A percentile compares a stretch with the other conserved stretches of the same genome.
Evolutionary conservation across 208 protist genomes (phyloP).

Genomic region (Tritrichomonas musculus): DNA sequence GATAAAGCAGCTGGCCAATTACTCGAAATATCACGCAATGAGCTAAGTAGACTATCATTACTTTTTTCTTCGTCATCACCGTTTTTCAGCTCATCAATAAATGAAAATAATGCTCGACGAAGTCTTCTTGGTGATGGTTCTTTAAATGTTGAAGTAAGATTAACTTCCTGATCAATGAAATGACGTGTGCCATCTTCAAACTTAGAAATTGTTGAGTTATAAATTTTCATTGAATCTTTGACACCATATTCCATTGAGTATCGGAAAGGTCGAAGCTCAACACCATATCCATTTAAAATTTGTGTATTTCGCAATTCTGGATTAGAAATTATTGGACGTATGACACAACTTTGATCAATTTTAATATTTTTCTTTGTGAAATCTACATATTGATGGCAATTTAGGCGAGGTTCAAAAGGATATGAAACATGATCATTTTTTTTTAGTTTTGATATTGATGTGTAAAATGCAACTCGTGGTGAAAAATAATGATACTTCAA

Average conservation of each 20-base stretch:
- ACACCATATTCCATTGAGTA: constrained; percentile 30
- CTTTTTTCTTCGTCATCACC: not conserved
- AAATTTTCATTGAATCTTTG: not conserved
- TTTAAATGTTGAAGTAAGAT: not conserved
- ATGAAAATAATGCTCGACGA: not conserved
- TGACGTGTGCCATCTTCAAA: not conserved
- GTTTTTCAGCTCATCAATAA: not conserved
- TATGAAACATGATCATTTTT: not conserved
- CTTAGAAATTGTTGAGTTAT: not conserved
- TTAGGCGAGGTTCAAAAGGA: not conserved
- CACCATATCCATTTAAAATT: not conserved
- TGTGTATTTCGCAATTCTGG: not conserved
- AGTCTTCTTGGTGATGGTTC: not conserved
- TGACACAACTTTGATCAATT: not conserved
- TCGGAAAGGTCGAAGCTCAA: not conserved
- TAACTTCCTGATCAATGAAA: not conserved
- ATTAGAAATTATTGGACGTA: not conserved
- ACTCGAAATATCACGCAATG: not conserved
- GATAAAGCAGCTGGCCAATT: not conserved
- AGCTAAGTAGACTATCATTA: not conserved
- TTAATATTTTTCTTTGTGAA: not conserved
- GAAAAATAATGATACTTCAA: not conserved
- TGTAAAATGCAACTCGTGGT: constrained; percentile 14
- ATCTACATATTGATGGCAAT: not conserved
- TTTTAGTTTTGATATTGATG: not conserved